Conservation (phyloP, 805 yeast species). For the Komagataella phaffii region DNA sequence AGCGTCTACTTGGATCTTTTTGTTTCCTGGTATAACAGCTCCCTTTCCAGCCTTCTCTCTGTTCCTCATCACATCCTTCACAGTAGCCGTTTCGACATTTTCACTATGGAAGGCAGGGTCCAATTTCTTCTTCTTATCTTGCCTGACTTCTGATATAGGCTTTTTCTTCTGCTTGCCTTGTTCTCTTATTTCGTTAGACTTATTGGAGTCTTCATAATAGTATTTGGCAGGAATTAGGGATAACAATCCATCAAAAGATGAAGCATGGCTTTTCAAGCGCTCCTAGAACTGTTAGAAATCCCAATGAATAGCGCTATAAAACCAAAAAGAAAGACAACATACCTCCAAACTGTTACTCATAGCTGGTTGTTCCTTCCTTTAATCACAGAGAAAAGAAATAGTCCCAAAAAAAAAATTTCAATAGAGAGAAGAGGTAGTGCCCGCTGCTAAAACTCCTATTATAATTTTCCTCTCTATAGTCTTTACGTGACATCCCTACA, state of each 20-base stretch:
- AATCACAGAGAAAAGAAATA: neutral
- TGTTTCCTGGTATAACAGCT: constrained; percentile 22
- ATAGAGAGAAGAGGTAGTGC: neutral
- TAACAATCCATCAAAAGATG: constrained; percentile 78
- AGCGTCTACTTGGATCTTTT: constrained; percentile 5
- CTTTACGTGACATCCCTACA: neutral
- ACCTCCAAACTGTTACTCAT: constrained; percentile 53
- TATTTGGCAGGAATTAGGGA: constrained; percentile 90
- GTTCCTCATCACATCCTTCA: constrained; percentile 45
- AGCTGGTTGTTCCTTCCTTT: neutral
- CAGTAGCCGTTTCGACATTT: constrained; percentile 36
- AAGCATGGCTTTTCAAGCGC: constrained; percentile 63
- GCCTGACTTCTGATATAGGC: constrained; percentile 46
- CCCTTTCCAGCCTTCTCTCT: constrained; percentile 41
- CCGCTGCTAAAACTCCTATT: neutral
- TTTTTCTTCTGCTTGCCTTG: constrained; percentile 87
- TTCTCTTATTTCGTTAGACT: constrained; percentile 20
- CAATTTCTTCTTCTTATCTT: constrained; percentile 55
- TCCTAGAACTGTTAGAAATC: constrained; percentile 26
- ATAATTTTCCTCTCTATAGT: too few species aligned
- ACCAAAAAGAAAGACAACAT: constrained; percentile 14
- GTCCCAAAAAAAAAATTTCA: neutral
- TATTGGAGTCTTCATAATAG: constrained; percentile 82
- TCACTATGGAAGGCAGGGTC: constrained; percentile 45
- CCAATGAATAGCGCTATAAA: neutral